These are phyloP conservation scores for Otatea glauca DNA, from an alignment of 176 grass and related monocot species.

Conservation along the genomic window DNA sequence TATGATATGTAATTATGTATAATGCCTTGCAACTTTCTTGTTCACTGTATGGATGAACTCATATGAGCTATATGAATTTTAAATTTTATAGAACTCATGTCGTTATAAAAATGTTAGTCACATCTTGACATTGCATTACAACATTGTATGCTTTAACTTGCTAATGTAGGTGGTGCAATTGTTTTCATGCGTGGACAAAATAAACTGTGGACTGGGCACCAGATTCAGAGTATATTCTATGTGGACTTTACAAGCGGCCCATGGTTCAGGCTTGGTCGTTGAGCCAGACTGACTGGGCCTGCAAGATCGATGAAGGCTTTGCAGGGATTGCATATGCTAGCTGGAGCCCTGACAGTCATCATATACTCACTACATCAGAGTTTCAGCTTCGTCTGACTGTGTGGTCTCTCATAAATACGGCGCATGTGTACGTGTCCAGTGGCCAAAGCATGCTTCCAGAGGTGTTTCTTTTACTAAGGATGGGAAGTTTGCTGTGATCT, in stretches of 20 bases:
- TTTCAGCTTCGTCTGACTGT: conserved; percentile 95
- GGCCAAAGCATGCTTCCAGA: conserved; percentile 77
- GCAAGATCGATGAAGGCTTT: conserved; percentile 91
- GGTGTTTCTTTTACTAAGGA: conserved; percentile 93
- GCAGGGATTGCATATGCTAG: conserved; percentile 89
- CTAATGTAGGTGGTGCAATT: conserved; percentile 76
- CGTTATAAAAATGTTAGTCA: conserved; percentile 16
- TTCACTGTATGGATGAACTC: background rate
- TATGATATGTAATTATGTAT: conserved; percentile 23
- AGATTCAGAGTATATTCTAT: conserved; percentile 90
- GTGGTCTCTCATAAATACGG: conserved; percentile 91
- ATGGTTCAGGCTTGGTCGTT: conserved; percentile 96
- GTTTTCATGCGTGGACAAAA: conserved; percentile 95
- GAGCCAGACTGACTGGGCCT: conserved; percentile 93
- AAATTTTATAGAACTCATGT: background rate
- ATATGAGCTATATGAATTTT: conserved; percentile 6
- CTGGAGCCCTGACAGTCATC: conserved; percentile 96
- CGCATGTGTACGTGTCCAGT: conserved; percentile 95
- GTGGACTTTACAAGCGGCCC: conserved; percentile 87
- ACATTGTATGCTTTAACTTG: conserved; percentile 36
- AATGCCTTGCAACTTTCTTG: conserved; percentile 20
- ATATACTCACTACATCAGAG: conserved; percentile 94
- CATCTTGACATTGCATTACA: background rate
- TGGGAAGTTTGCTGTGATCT: conserved; percentile 89
- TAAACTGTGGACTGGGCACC: conserved; percentile 93